Percentiles rank a stretch among this genome's conserved stretches.
Conservation (phyloP, 257 asterid species). For the Capsicum pubescens region DNA sequence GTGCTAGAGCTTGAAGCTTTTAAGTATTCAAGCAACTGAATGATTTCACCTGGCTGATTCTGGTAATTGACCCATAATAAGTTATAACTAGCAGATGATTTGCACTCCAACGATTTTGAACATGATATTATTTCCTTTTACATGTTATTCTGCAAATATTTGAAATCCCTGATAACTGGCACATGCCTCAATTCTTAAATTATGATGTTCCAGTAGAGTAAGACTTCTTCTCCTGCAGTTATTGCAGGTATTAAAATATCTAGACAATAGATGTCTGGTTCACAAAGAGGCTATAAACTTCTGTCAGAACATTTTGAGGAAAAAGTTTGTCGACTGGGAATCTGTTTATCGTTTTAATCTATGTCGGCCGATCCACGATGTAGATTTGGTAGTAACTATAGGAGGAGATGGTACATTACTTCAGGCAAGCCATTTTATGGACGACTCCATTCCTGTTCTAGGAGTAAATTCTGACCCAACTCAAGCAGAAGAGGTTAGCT, state of each 20-base stretch:
- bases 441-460: conserved; percentile 75
- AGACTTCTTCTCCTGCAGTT: conserved; percentile 23
- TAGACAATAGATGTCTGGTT: conserved; percentile 63
- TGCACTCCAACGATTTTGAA: conserved; percentile 15
- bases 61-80: conserved; percentile 18
- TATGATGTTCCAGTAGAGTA: background rate
- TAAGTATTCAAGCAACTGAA: background rate
- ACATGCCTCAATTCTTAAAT: background rate
- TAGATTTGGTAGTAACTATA: conserved; percentile 77
- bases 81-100: conserved; percentile 3
- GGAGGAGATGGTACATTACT: conserved; percentile 97
- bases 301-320: conserved; percentile 75
- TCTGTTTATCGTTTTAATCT: conserved; percentile 62
- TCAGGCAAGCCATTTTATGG: conserved; percentile 88
- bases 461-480: conserved; percentile 98
- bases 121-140: conserved; percentile 6
- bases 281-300: conserved; percentile 72
- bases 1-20: background rate
- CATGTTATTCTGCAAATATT: conserved; percentile 9
- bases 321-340: conserved; percentile 65
- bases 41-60: background rate
- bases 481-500: conserved; percentile 70
- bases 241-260: conserved; percentile 69
- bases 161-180: conserved; percentile 16
- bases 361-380: conserved; percentile 61